These are phyloP conservation scores for Glycine latifolia DNA, from an alignment of 306 rosid species.

Conservation along the genomic window DNA sequence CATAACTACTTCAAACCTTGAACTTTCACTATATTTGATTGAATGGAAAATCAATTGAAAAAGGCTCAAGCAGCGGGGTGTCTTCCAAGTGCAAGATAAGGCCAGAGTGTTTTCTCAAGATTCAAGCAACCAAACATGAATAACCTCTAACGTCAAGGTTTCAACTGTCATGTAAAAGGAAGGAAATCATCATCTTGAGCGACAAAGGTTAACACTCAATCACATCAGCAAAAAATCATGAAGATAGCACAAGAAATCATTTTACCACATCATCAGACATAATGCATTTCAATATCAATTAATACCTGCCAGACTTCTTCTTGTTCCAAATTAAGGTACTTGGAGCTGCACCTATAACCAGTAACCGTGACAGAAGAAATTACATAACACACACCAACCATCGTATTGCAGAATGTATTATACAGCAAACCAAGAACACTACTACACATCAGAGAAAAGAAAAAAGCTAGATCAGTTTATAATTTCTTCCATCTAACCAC, in stretches of 20 bases:
- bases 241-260: neutral
- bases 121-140: slow-evolving; percentile 14
- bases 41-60: neutral
- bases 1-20: neutral
- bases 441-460: slow-evolving; percentile 52
- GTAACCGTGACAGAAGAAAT: slow-evolving; percentile 32
- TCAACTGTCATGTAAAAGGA: no score
- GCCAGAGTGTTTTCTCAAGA: neutral
- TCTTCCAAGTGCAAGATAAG: neutral
- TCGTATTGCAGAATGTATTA: slow-evolving; percentile 1
- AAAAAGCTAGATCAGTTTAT: slow-evolving; percentile 60
- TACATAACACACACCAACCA: slow-evolving; percentile 6
- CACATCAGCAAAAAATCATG: neutral
- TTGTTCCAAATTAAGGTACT: slow-evolving; percentile 75
- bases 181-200: neutral
- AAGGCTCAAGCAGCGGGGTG: neutral
- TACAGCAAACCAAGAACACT: slow-evolving; percentile 57
- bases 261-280: slow-evolving; percentile 28
- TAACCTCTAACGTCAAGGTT: neutral
- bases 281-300: no score
- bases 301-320: slow-evolving; percentile 52
- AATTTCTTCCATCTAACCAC: slow-evolving; percentile 59
- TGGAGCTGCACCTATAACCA: slow-evolving; percentile 64
- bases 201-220: neutral
- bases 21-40: neutral